A percentile compares a stretch with the other conserved stretches of the same genome.
Evolutionary conservation across 371 early-diverging fungal genomes (phyloP).

Genomic region (Mortierella sp.): DNA sequence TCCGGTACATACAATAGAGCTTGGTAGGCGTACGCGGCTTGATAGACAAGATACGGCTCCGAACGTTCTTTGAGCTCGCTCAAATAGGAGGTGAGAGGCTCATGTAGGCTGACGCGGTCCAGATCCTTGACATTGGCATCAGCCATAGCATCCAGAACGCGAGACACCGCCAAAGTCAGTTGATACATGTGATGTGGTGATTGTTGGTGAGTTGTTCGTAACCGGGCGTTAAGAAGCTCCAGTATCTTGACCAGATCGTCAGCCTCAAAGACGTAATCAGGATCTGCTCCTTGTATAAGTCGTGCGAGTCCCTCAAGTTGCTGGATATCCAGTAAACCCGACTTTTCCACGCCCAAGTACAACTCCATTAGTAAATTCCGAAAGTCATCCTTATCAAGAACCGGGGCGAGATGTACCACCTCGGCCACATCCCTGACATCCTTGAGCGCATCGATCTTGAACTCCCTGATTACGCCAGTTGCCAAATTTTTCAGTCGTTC

Average conservation of each 20-base stretch:
- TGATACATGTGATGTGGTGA: background rate
- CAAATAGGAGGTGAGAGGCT: background rate
- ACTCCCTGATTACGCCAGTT: background rate
- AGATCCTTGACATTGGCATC: slow-evolving; percentile 9
- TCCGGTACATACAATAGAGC: slow-evolving; percentile 11
- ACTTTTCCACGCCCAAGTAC: background rate
- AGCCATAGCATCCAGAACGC: slow-evolving; percentile 15
- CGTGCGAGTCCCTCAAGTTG: slow-evolving; percentile 9
- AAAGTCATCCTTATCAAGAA: slow-evolving; percentile 5
- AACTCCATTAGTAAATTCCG: slow-evolving; percentile 6
- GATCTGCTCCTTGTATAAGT: slow-evolving; percentile 5
- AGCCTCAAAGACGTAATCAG: slow-evolving; percentile 1
- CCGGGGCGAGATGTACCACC: slow-evolving; percentile 1
- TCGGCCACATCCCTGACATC: slow-evolving; percentile 1
- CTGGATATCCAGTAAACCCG: background rate
- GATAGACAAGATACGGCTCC: slow-evolving; percentile 11
- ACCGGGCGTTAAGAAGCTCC: background rate
- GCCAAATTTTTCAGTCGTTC: no score
- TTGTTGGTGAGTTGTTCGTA: slow-evolving; percentile 1
- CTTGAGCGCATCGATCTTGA: slow-evolving; percentile 2
- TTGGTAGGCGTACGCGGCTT: slow-evolving; percentile 20
- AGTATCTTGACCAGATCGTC: slow-evolving; percentile 14
- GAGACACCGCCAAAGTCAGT: slow-evolving; percentile 5
- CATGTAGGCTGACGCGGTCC: slow-evolving; percentile 7
- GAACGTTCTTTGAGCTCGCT: background rate